These are phyloP conservation scores for Inosperma sp. DNA, from an alignment of 768 basidiomycete species.

Conservation along the genomic window DNA sequence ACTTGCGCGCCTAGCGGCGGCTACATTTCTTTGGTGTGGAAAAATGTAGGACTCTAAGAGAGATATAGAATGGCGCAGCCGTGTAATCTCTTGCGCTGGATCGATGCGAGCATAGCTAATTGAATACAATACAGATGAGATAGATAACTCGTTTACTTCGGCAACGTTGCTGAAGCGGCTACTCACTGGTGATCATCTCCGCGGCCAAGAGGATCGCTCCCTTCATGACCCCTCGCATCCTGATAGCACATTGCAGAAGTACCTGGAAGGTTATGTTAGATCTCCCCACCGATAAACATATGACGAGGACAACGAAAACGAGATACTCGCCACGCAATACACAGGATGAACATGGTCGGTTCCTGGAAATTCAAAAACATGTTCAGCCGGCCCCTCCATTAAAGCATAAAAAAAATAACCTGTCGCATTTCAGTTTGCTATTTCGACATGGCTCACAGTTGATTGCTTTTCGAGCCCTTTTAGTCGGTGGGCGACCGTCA, in stretches of 20 bases:
- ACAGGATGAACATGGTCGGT: slow-evolving; percentile 85
- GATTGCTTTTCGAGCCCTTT: slow-evolving; percentile 81
- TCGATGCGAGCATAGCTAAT: slow-evolving; percentile 48
- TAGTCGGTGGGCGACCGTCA: slow-evolving; percentile 66
- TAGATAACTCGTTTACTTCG: too few species aligned
- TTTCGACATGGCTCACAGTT: slow-evolving; percentile 87
- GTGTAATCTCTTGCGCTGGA: slow-evolving; percentile 61
- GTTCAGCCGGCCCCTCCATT: slow-evolving; percentile 1
- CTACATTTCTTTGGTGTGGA: slow-evolving; percentile 36
- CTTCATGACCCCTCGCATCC: slow-evolving; percentile 62
- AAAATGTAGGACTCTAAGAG: slow-evolving; percentile 59
- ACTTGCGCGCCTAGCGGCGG: slow-evolving; percentile 34
- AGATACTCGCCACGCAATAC: slow-evolving; percentile 63
- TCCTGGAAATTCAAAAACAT: slow-evolving; percentile 40
- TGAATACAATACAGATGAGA: slow-evolving; percentile 17
- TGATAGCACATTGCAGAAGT: slow-evolving; percentile 80
- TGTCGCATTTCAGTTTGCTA: slow-evolving; percentile 86
- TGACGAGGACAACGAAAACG: slow-evolving; percentile 7
- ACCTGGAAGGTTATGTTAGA: slow-evolving; percentile 41
- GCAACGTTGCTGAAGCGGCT: slow-evolving; percentile 2
- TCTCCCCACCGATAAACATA: slow-evolving; percentile 21
- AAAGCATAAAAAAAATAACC: slow-evolving; percentile 38
- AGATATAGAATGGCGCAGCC: slow-evolving; percentile 63
- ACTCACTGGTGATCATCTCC: slow-evolving; percentile 60
- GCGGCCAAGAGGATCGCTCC: slow-evolving; percentile 46